phyloP scores from a whole-genome alignment of 1,139 yeast species.

The Nakaseomyces bracarensis region DNA sequence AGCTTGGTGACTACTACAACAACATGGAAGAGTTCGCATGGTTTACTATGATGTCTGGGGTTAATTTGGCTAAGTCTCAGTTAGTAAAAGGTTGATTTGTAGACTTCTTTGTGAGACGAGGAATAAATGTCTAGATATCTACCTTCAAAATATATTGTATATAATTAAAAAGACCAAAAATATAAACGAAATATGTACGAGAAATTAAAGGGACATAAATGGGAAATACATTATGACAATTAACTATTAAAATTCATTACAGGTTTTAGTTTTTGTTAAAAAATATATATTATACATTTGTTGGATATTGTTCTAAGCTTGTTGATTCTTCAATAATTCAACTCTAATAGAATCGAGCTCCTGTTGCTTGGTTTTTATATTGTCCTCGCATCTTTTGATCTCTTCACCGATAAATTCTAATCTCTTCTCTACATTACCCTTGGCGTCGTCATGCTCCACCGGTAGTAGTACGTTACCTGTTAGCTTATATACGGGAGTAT shows the following conservation, averaged over 20 bases:
- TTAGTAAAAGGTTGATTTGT: conserved; percentile 47
- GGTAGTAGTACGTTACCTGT: conserved; percentile 91
- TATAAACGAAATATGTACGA: no score
- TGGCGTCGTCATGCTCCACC: conserved; percentile 77
- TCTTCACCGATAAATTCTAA: conserved; percentile 77
- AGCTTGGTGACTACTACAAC: conserved; percentile 51
- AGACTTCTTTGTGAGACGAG: not conserved
- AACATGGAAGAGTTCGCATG: conserved; percentile 66
- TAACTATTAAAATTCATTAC: no score
- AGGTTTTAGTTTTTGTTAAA: no score
- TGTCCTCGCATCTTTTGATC: conserved; percentile 58
- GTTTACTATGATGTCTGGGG: conserved; percentile 58
- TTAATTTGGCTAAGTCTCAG: conserved; percentile 66
- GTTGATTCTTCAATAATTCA: not conserved
- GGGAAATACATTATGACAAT: no score
- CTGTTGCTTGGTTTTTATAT: conserved; percentile 46
- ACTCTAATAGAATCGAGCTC: conserved; percentile 44
- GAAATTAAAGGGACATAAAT: no score
- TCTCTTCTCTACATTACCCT: conserved; percentile 74
- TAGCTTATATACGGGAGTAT: conserved; percentile 72
- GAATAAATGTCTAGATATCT: no score
- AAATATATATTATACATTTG: not conserved
- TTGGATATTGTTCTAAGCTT: not conserved
- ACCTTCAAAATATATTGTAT: not conserved
- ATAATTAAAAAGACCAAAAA: no score